Evolutionary conservation across 257 asterid species (phyloP), one percentile per base, ranked within the genome.

Genomic region (Solanum bukasovii): DNA sequence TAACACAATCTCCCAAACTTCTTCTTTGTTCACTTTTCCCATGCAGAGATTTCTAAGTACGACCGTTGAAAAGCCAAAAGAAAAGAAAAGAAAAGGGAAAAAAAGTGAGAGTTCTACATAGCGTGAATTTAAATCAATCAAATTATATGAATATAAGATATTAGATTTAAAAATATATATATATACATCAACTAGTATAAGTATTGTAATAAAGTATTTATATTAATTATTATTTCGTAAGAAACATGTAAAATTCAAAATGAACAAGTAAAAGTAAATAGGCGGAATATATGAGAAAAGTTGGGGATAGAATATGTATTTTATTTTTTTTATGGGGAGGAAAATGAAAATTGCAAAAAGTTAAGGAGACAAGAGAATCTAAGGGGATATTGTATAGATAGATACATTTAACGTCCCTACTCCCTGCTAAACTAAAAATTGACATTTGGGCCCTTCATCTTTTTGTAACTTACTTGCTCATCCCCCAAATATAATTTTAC

Each of bases 331-430:
- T 81, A 10, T 81, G 13, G 16, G 84, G 84, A 4, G 5, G 65
- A 2, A 79, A 79, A 13, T 78, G 46, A 29, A 74, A 59, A 67
- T 4, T 33, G 3, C 29, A 71, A 16, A 65, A 34, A 74, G 74
- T 49, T 33, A 87, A 85, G 90, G 91, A 94, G 96, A 94, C 95
- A 94, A 67, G 89, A 83, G 88, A 92, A 94, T 93, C 95, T 84
- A 25, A 44, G 85, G 90, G 85, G 40, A 81, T 46, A 27, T 33
- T 34, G 9, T 44, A 16, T n/a, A 13, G 84, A 44, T 42, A 14
- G 38, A 44, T 79, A 79, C 25, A 89, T 86, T 33, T 87, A 87
- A 86, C 89, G 89, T 70, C 89, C 87, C 91, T 29, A 68, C 89
- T 11, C 71, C 31, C 3, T n/a, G 86, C 87, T 90, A 89, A 90